Percentiles rank a stretch among this genome's conserved stretches.
phyloP scores from a whole-genome alignment of 441 rosid genomes.

The Dalechampia spathulata region DNA sequence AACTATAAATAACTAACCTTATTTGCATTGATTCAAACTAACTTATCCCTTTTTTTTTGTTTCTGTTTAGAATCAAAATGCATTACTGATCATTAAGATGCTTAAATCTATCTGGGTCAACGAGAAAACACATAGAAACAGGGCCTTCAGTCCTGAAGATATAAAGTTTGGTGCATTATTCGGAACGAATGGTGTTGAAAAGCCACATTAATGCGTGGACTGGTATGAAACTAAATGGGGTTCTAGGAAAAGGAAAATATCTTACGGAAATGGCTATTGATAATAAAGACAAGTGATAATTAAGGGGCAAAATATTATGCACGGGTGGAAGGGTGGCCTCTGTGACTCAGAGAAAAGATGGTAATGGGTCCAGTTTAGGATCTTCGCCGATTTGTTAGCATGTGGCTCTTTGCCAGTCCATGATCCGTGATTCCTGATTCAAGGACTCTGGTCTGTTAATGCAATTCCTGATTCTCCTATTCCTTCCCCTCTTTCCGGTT shows the following conservation, averaged over 20 bases:
- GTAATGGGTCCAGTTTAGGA: constrained; percentile 26
- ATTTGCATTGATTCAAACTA: too few species aligned
- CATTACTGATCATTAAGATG: too few species aligned
- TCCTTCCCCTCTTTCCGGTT: not conserved
- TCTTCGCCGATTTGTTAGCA: constrained; percentile 29
- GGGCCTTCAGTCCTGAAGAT: not conserved
- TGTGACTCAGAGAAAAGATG: constrained; percentile 15
- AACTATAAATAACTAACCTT: too few species aligned
- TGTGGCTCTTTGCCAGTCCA: constrained; percentile 51
- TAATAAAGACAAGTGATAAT: not conserved
- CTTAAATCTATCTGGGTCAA: not conserved
- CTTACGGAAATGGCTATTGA: not conserved
- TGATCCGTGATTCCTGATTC: constrained; percentile 26
- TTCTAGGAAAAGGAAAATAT: not conserved
- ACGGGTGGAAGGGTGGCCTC: not conserved
- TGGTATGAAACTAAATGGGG: not conserved
- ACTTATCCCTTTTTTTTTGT: too few species aligned
- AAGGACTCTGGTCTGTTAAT: constrained; percentile 10
- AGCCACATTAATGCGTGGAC: not conserved
- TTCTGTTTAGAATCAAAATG: too few species aligned
- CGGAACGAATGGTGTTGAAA: not conserved
- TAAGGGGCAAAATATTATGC: not conserved
- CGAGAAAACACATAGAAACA: not conserved
- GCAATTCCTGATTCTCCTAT: not conserved
- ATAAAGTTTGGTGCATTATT: not conserved